Conservation (phyloP, 305 asterid species). For the Withania somnifera region DNA sequence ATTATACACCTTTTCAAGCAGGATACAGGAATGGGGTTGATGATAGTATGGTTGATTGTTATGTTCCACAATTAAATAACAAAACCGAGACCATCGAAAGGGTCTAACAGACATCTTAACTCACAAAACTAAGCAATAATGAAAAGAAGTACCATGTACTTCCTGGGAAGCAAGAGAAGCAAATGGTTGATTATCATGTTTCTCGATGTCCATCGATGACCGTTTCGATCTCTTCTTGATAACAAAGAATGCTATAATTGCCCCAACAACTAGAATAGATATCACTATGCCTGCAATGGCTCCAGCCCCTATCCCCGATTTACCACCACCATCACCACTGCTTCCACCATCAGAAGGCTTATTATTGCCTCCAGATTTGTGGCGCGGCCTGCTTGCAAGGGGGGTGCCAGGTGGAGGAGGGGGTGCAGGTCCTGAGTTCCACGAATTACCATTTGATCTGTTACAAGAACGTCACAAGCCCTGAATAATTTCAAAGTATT, state of each 20-base stretch:
- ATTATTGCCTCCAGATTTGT: slow-evolving; percentile 6
- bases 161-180: slow-evolving; percentile 14
- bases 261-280: slow-evolving; percentile 12
- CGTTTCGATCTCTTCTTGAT: slow-evolving; percentile 13
- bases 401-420: slow-evolving; percentile 98
- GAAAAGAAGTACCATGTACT: slow-evolving; percentile 3
- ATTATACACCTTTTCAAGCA: background rate
- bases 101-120: background rate
- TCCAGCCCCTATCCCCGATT: slow-evolving; percentile 17
- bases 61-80: background rate
- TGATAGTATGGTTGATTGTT: background rate
- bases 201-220: slow-evolving; percentile 6
- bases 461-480: background rate
- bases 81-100: background rate
- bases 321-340: slow-evolving; percentile 5
- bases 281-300: slow-evolving; percentile 18
- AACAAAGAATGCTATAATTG: slow-evolving; percentile 13
- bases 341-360: slow-evolving; percentile 3
- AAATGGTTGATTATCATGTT: slow-evolving; percentile 7
- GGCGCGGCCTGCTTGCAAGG: slow-evolving; percentile 29
- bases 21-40: background rate
- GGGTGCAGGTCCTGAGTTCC: slow-evolving; percentile 80
- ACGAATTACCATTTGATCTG: slow-evolving; percentile 65
- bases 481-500: background rate
- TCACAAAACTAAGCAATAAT: background rate